Conservation (phyloP, 495 filamentous ascomycete species). For the Lasiosphaeria ovina region DNA sequence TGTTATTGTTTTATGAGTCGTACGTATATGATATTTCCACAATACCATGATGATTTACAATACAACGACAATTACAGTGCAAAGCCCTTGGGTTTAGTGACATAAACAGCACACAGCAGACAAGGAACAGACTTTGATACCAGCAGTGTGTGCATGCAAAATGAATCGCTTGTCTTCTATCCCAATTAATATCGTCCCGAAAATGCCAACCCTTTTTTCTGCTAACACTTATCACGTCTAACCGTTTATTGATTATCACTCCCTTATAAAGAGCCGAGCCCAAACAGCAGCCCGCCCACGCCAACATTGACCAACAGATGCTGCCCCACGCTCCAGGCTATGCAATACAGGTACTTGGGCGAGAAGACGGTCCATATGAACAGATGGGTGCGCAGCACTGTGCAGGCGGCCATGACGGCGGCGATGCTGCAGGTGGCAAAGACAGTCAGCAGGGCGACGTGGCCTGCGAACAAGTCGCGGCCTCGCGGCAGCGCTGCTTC, state of each 20-base stretch:
- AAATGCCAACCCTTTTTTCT: too few relatives aligned
- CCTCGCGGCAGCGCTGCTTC: slow-evolving; percentile 1
- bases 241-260: background rate
- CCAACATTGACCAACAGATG: slow-evolving; percentile 70
- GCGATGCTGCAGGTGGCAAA: slow-evolving; percentile 59
- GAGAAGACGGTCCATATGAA: slow-evolving; percentile 99
- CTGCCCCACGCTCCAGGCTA: slow-evolving; percentile 81
- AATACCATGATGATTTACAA: too few relatives aligned
- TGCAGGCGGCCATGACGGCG: slow-evolving; percentile 87
- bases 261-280: slow-evolving; percentile 35
- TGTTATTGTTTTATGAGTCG: too few relatives aligned
- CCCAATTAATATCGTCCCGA: too few relatives aligned
- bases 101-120: too few relatives aligned
- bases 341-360: slow-evolving; percentile 89
- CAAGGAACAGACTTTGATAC: too few relatives aligned
- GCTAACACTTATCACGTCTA: background rate
- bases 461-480: slow-evolving; percentile 33
- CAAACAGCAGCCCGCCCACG: slow-evolving; percentile 55
- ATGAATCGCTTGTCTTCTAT: too few relatives aligned
- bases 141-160: too few relatives aligned
- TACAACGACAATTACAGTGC: too few relatives aligned
- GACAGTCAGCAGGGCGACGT: slow-evolving; percentile 62
- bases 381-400: slow-evolving; percentile 77
- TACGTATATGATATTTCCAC: too few relatives aligned
- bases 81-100: too few relatives aligned